Conservation (phyloP, 2,329 filamentous ascomycete genomes). For the Apiospora arundinis region DNA sequence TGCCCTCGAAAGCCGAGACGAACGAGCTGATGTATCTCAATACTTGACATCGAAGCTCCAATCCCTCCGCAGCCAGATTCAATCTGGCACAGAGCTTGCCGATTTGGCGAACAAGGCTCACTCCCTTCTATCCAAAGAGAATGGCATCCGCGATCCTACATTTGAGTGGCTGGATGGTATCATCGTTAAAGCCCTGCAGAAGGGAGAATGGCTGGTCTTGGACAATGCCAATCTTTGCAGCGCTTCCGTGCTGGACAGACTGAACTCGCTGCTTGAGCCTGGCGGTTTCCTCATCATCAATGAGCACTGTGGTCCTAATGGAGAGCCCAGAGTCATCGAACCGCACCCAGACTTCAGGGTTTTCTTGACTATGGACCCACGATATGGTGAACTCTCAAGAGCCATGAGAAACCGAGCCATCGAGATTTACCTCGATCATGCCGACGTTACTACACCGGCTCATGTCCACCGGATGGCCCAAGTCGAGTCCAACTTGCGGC, state of each 20-base stretch:
- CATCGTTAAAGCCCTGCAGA: conserved; percentile 83
- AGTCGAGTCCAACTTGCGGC: conserved; percentile 57
- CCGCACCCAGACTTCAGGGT: conserved; percentile 90
- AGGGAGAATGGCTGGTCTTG: conserved; percentile 90
- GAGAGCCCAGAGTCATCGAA: conserved; percentile 77
- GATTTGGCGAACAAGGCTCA: conserved; percentile 55
- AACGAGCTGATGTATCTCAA: conserved; percentile 46
- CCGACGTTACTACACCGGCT: conserved; percentile 40
- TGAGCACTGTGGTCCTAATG: conserved; percentile 85
- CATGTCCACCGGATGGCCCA: conserved; percentile 50
- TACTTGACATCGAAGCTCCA: conserved; percentile 47
- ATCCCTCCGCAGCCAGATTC: conserved; percentile 47
- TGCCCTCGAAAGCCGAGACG: conserved; percentile 51
- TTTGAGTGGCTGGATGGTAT: conserved; percentile 98
- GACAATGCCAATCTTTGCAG: conserved; percentile 98
- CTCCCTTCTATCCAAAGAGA: conserved; percentile 57
- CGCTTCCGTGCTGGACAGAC: conserved; percentile 88
- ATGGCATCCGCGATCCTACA: conserved; percentile 72
- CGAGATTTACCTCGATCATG: conserved; percentile 77
- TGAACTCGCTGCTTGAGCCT: conserved; percentile 94
- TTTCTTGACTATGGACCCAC: conserved; percentile 91
- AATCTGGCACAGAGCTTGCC: conserved; percentile 53
- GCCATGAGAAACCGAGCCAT: conserved; percentile 96
- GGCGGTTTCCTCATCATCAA: conserved; percentile 89
- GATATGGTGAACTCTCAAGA: conserved; percentile 89